Base-by-base conservation (phyloP, 2,329 filamentous ascomycete species). In the Epichloe uncinata region DNA sequence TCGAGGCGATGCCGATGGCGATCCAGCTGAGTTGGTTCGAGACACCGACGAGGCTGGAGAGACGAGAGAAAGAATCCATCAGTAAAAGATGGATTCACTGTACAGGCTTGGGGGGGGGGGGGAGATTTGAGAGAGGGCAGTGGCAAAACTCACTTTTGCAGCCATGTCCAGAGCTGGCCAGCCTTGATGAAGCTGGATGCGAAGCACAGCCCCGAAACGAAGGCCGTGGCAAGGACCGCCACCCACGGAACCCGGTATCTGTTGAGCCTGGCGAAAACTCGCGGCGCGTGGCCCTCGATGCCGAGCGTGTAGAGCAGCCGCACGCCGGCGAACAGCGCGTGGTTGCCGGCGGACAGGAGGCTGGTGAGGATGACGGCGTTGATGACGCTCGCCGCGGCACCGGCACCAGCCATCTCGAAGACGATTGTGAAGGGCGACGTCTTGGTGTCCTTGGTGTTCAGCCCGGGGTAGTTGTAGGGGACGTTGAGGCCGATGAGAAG, bases 1-100 rank as follows among this genome's bases (percentile, higher is more conserved):
- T 65, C 0, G 78, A 83, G 0, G 81, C 75, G 49, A 84, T 69
- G 6, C 79, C 75, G 52, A 84, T 85, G 50, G 77, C 72, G 55
- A 78, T 74, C 80, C 81, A 84, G 46, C 77, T 78, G 4, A 84
- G 65, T 63, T 84, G 81, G 60, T 83, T 84, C 0, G 79, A 82
- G 0, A 84, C 81, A 11, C 80, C 80, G 50, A 84, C 78, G 43
- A 84, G 74, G 51, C 72, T 75, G 45, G 43, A 41, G 4, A 47
- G n/a, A n/a, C n/a, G n/a, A n/a, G n/a, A n/a, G n/a, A n/a, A 30
- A 8, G 15, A 35, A 13, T 5, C 15, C 6, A 33, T 9, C 20
- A 36, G 20, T 2, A 16, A 13, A 16, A 13, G 18, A 26, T 26
- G 30, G 20, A 34, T 9, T 30, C 12, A 45, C 20, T 3, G 11